A percentile compares a stretch with the other conserved stretches of the same genome.
phyloP scores from a whole-genome alignment of 495 filamentous ascomycete genomes.

The Aspergillus avenaceus region DNA sequence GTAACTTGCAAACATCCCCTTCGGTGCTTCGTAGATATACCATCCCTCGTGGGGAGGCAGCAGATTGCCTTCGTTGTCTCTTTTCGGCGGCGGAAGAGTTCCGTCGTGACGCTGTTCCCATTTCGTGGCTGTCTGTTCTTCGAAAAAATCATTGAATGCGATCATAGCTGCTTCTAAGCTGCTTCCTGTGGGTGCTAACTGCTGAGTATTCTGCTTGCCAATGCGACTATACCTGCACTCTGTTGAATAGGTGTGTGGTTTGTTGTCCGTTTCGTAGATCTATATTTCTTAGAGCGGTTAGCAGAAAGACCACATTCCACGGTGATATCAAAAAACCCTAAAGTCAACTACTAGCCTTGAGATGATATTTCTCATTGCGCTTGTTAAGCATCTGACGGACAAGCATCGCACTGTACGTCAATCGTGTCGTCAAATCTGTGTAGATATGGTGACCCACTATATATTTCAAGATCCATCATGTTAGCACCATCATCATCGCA shows the following conservation, averaged over 20 bases:
- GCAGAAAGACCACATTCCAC: too few relatives aligned
- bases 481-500: too few relatives aligned
- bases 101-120: slow-evolving; percentile 49
- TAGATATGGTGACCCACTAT: slow-evolving; percentile 24
- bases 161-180: slow-evolving; percentile 31
- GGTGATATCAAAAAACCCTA: too few relatives aligned
- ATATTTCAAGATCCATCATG: too few relatives aligned
- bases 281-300: slow-evolving; percentile 13
- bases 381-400: slow-evolving; percentile 8
- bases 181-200: slow-evolving; percentile 30
- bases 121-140: slow-evolving; percentile 44
- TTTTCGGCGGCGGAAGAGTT: slow-evolving; percentile 12
- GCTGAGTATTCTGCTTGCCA: slow-evolving; percentile 19
- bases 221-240: slow-evolving; percentile 32
- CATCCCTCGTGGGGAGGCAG: slow-evolving; percentile 30
- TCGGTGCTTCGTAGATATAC: slow-evolving; percentile 22
- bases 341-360: slow-evolving; percentile 34
- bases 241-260: slow-evolving; percentile 43
- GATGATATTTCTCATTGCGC: slow-evolving; percentile 22
- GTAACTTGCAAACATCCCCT: slow-evolving; percentile 18
- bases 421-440: slow-evolving; percentile 7
- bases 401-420: slow-evolving; percentile 17
- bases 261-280: slow-evolving; percentile 49
- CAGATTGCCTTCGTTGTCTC: slow-evolving; percentile 19
- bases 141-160: slow-evolving; percentile 54